Conservation (phyloP, 2,329 filamentous ascomycete species). For the Aspergillus sclerotialis region DNA sequence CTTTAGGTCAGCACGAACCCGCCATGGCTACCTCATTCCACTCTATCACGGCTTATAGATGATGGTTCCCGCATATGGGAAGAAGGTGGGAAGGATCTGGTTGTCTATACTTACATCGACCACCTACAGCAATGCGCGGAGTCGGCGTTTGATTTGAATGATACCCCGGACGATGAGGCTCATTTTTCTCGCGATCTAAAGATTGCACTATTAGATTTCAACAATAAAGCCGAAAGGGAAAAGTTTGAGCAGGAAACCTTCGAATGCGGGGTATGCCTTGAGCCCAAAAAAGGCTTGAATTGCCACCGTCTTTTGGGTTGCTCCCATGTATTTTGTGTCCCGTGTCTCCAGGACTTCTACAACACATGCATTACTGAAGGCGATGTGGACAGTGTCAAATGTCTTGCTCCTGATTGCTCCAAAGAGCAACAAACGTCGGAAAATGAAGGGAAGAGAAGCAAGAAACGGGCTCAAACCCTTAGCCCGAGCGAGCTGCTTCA, state of each 20-base stretch:
- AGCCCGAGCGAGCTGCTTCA: slow-evolving; percentile 78
- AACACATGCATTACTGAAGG: slow-evolving; percentile 81
- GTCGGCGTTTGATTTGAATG: slow-evolving; percentile 45
- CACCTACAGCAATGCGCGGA: slow-evolving; percentile 54
- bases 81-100: slow-evolving; percentile 50
- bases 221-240: slow-evolving; percentile 64
- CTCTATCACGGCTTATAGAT: slow-evolving; percentile 38
- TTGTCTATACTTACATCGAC: slow-evolving; percentile 55
- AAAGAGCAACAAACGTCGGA: slow-evolving; percentile 44
- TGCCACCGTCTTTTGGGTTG: slow-evolving; percentile 82
- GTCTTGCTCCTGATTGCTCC: slow-evolving; percentile 71
- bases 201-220: slow-evolving; percentile 68
- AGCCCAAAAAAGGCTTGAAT: slow-evolving; percentile 77
- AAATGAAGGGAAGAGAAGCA: slow-evolving; percentile 35
- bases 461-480: slow-evolving; percentile 61
- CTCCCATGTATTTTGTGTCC: slow-evolving; percentile 81
- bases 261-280: slow-evolving; percentile 80
- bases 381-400: slow-evolving; percentile 70
- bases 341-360: slow-evolving; percentile 88
- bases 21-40: slow-evolving; percentile 46
- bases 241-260: slow-evolving; percentile 80
- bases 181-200: slow-evolving; percentile 48
- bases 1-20: slow-evolving; percentile 44
- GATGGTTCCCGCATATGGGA: slow-evolving; percentile 51
- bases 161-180: slow-evolving; percentile 35